Evolutionary conservation across 2,329 filamentous ascomycete species (phyloP).

Genomic region (Beauveria medogensis): DNA sequence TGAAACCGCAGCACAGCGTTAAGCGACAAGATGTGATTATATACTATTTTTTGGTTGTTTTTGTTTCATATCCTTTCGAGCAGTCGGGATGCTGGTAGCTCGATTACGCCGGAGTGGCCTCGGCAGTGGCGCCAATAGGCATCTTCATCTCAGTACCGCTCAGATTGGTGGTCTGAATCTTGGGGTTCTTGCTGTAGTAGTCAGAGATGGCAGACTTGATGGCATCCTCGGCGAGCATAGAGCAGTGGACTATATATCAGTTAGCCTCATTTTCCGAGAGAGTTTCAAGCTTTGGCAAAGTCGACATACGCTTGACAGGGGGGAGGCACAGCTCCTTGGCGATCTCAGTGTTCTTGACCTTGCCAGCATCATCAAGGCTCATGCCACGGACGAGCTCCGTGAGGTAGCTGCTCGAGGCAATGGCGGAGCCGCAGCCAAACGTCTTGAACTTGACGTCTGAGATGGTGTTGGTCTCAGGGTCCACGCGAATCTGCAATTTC

Average conservation of each 20-base stretch:
- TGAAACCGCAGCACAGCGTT: not conserved
- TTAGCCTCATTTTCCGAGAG: slow-evolving; percentile 19
- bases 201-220: slow-evolving; percentile 87
- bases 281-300: not conserved
- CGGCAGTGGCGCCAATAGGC: slow-evolving; percentile 43
- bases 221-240: slow-evolving; percentile 84
- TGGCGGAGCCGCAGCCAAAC: slow-evolving; percentile 89
- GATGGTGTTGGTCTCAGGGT: slow-evolving; percentile 80
- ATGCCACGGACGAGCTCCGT: slow-evolving; percentile 96
- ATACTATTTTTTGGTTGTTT: not conserved
- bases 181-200: slow-evolving; percentile 70
- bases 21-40: not conserved
- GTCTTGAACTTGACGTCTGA: slow-evolving; percentile 97
- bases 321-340: slow-evolving; percentile 90
- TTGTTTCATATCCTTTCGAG: not conserved
- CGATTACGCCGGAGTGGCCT: slow-evolving; percentile 17
- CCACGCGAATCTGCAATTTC: slow-evolving; percentile 74
- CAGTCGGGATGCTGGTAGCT: not conserved
- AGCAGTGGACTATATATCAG: slow-evolving; percentile 63
- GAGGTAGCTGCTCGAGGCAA: slow-evolving; percentile 88
- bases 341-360: slow-evolving; percentile 95
- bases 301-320: slow-evolving; percentile 70
- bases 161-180: slow-evolving; percentile 58
- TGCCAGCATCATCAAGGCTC: slow-evolving; percentile 84
- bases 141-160: slow-evolving; percentile 54